A percentile compares a stretch with the other conserved stretches of the same genome.
These are phyloP conservation scores for Rossbeevera mucosa DNA, from an alignment of 768 basidiomycete genomes.

Conservation along the genomic window DNA sequence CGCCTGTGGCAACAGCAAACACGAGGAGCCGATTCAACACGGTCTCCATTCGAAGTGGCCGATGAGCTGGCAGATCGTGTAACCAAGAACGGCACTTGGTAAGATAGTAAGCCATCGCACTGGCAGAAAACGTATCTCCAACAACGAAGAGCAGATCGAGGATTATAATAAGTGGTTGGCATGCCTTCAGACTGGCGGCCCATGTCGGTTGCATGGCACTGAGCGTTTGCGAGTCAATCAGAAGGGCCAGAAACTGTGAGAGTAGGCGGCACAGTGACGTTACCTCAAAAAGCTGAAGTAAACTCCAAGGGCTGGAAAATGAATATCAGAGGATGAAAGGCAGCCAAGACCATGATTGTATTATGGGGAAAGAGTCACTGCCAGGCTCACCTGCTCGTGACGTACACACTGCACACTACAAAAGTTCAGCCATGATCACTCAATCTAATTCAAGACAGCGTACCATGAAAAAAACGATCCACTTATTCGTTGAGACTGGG, in stretches of 20 bases:
- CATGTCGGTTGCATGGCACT: conserved; percentile 14
- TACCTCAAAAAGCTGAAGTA: conserved; percentile 13
- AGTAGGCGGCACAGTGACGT: not conserved
- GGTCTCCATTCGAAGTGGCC: conserved; percentile 13
- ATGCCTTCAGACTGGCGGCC: conserved; percentile 1
- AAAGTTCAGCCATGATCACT: not conserved
- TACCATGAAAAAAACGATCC: conserved; percentile 21
- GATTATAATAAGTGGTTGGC: conserved; percentile 8
- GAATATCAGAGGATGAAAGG: not conserved
- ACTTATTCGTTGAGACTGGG: conserved; percentile 15
- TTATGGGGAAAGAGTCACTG: not conserved
- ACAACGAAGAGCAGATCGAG: conserved; percentile 22
- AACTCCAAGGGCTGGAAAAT: conserved; percentile 16
- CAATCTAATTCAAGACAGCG: not conserved
- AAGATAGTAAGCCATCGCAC: conserved; percentile 23
- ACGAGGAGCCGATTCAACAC: conserved; percentile 23
- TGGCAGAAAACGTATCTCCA: conserved; percentile 21
- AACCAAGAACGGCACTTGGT: conserved; percentile 10
- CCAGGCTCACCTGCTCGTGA: conserved; percentile 17
- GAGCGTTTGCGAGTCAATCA: not conserved
- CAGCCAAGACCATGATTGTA: not conserved
- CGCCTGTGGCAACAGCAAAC: conserved; percentile 26
- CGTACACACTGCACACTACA: conserved; percentile 12
- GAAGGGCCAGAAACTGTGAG: not conserved
- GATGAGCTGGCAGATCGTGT: not conserved